phyloP scores from a whole-genome alignment of 169 alveolate species.

The Plasmodium fragile region DNA sequence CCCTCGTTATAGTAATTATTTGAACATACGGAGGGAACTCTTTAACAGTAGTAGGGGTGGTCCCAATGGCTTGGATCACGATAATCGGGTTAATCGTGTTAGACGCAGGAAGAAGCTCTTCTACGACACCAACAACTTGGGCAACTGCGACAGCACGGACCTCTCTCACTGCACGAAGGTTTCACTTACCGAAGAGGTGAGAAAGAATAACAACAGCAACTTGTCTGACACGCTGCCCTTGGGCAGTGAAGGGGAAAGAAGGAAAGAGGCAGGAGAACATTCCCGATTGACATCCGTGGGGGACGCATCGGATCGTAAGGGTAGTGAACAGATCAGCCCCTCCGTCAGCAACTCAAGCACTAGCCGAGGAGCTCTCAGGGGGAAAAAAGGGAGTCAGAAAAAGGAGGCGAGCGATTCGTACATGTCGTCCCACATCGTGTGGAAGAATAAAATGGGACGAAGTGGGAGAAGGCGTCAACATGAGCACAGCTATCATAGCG shows the following conservation, averaged over 20 bases:
- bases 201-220: neutral
- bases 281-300: neutral
- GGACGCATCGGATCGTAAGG: neutral
- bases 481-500: neutral
- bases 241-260: neutral
- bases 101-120: neutral
- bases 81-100: neutral
- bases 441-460: neutral
- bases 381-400: neutral
- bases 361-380: neutral
- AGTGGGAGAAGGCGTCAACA: neutral
- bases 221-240: neutral
- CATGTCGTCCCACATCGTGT: neutral
- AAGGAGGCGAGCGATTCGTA: neutral
- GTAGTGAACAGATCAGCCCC: neutral
- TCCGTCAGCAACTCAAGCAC: neutral
- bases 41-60: neutral
- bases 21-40: constrained; percentile 12
- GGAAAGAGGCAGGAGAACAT: neutral
- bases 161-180: constrained; percentile 16
- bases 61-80: neutral
- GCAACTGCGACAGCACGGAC: constrained; percentile 25
- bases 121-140: constrained; percentile 33
- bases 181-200: neutral
- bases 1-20: constrained; percentile 21